A percentile compares a stretch with the other conserved stretches of the same genome.
Evolutionary conservation across 179 eudicot genomes (phyloP).

Genomic region (Actinidia polygama): DNA sequence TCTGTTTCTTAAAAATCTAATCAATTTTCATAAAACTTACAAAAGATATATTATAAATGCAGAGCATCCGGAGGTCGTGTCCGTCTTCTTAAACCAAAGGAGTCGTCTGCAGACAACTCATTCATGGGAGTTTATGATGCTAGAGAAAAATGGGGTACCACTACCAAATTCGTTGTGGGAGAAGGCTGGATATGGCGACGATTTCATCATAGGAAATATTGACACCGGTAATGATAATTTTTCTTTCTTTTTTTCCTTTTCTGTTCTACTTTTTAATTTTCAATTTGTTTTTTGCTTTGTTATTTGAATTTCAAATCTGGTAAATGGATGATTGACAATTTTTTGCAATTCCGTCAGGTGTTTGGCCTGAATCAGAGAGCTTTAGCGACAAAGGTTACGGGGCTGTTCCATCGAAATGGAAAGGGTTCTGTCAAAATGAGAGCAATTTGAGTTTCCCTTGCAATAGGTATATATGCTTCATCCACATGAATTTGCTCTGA

Average conservation of each 20-base stretch:
- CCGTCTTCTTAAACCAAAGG: conserved; percentile 35
- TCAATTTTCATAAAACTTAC: not conserved
- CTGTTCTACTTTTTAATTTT: not conserved
- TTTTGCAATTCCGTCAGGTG: conserved; percentile 23
- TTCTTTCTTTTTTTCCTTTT: not conserved
- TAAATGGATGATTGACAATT: not conserved
- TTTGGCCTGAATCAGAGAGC: conserved; percentile 55
- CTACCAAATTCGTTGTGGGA: conserved; percentile 35
- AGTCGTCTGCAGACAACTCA: conserved; percentile 48
- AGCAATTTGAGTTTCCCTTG: conserved; percentile 14
- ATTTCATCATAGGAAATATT: conserved; percentile 53
- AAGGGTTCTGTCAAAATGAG: conserved; percentile 34
- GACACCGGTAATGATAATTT: conserved; percentile 40
- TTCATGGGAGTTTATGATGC: conserved; percentile 51
- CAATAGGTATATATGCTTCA: conserved; percentile 23
- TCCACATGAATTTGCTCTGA: too few relatives aligned
- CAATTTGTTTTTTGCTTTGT: too few relatives aligned
- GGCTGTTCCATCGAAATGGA: conserved; percentile 42
- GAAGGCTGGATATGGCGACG: conserved; percentile 51
- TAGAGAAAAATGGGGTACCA: conserved; percentile 26
- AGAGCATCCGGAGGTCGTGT: conserved; percentile 56
- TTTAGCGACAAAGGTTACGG: conserved; percentile 43
- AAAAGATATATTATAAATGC: not conserved
- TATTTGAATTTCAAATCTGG: not conserved
- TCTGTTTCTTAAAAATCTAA: not conserved